Percentiles rank a stretch among this genome's conserved stretches.
Evolutionary conservation across 2,329 filamentous ascomycete species (phyloP).

Genomic region (Talaromyces rugulosus): DNA sequence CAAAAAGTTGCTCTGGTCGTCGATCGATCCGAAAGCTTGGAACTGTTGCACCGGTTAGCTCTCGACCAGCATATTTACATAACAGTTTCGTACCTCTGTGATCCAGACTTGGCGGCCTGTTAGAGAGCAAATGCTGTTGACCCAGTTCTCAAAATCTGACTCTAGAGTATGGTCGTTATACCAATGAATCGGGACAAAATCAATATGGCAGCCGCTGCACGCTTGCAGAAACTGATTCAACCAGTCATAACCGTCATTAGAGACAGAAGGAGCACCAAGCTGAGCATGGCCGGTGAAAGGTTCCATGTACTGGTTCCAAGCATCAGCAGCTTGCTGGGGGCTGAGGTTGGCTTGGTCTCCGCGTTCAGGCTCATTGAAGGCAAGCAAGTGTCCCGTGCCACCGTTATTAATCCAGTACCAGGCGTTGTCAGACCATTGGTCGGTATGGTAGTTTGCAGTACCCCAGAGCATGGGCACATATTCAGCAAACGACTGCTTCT

Average conservation of each 20-base stretch:
- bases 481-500: slow-evolving; percentile 31
- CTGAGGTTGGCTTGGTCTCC: slow-evolving; percentile 35
- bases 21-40: slow-evolving; percentile 24
- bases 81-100: slow-evolving; percentile 23
- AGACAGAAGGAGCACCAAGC: slow-evolving; percentile 41
- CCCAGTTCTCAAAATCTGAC: slow-evolving; percentile 14
- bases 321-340: slow-evolving; percentile 31
- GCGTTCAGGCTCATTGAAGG: slow-evolving; percentile 47
- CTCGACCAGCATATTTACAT: background rate
- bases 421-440: slow-evolving; percentile 31
- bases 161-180: slow-evolving; percentile 29
- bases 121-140: slow-evolving; percentile 30
- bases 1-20: slow-evolving; percentile 32
- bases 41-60: slow-evolving; percentile 25
- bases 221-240: slow-evolving; percentile 34
- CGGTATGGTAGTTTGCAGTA: slow-evolving; percentile 25
- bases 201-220: slow-evolving; percentile 36
- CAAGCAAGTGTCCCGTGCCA: slow-evolving; percentile 35
- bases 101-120: slow-evolving; percentile 41
- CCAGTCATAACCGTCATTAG: slow-evolving; percentile 41
- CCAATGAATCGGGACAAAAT: slow-evolving; percentile 44
- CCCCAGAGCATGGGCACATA: slow-evolving; percentile 47
- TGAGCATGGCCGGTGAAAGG: slow-evolving; percentile 31
- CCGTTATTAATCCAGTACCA: slow-evolving; percentile 27
- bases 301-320: slow-evolving; percentile 36